Percentiles rank a stretch among this genome's conserved stretches.
phyloP scores from a whole-genome alignment of 1,139 yeast species.

The Yamadazyma atmosphaerica region DNA sequence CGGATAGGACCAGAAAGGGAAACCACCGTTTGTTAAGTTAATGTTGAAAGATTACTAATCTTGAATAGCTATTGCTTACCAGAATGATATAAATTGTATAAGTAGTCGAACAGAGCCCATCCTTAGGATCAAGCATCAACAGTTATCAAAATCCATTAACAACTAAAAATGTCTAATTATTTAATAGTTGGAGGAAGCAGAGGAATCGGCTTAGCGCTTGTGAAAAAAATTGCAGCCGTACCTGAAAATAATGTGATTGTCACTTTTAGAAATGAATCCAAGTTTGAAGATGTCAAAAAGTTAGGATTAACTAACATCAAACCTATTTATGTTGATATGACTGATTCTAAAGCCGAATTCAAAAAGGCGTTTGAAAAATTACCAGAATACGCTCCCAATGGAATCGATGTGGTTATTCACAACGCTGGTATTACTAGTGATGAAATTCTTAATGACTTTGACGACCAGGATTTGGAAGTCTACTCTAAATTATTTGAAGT shows the following conservation, averaged over 20 bases:
- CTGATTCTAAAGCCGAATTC: neutral
- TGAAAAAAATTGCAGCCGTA: slow-evolving; percentile 12
- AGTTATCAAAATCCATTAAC: no score
- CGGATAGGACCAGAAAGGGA: no score
- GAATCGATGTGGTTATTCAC: slow-evolving; percentile 16
- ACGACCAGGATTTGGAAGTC: slow-evolving; percentile 10
- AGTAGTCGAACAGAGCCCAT: no score
- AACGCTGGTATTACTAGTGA: slow-evolving; percentile 16
- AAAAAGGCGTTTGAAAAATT: neutral
- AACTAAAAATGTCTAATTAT: slow-evolving; percentile 1
- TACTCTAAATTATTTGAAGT: neutral
- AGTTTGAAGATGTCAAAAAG: neutral
- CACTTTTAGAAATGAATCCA: neutral
- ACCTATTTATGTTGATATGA: neutral
- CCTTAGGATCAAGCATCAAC: no score
- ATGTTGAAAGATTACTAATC: no score
- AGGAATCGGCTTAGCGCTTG: slow-evolving; percentile 21
- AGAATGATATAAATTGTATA: neutral
- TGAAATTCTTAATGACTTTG: neutral
- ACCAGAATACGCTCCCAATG: neutral
- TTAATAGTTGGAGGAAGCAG: slow-evolving; percentile 23
- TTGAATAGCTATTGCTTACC: no score
- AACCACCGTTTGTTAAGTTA: no score
- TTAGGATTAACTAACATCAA: neutral
- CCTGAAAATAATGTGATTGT: slow-evolving; percentile 6